phyloP scores from a whole-genome alignment of 2,329 filamentous ascomycete genomes.

The Aspergillus hortae region DNA sequence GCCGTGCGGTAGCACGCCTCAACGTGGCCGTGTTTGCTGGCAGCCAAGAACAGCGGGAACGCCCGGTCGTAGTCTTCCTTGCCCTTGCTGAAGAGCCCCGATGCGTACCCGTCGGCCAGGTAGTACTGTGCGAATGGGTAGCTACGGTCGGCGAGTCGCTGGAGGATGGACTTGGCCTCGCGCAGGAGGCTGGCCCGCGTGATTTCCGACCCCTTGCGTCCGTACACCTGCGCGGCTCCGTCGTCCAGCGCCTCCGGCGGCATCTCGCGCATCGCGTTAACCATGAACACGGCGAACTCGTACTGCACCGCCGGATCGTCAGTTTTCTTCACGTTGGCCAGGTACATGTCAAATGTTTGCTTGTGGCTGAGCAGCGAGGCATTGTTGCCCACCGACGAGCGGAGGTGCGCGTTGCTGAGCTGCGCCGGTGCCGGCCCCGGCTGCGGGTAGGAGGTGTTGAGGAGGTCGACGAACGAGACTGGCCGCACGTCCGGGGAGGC shows the following conservation, averaged over 20 bases:
- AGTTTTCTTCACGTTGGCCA: slow-evolving; percentile 95
- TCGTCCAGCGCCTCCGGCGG: slow-evolving; percentile 49
- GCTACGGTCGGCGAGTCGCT: slow-evolving; percentile 77
- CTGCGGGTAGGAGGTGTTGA: slow-evolving; percentile 74
- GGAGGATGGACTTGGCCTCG: slow-evolving; percentile 86
- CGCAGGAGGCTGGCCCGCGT: slow-evolving; percentile 66
- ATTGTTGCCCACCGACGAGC: slow-evolving; percentile 77
- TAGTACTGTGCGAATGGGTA: slow-evolving; percentile 99
- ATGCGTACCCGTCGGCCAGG: slow-evolving; percentile 88
- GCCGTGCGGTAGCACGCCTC: slow-evolving; percentile 92
- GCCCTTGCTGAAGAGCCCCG: slow-evolving; percentile 90
- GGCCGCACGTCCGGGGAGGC: slow-evolving; percentile 58
- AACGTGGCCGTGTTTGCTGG: slow-evolving; percentile 94
- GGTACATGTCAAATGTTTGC: slow-evolving; percentile 97
- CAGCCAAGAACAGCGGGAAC: slow-evolving; percentile 87
- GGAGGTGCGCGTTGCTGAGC: slow-evolving; percentile 77
- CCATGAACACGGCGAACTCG: slow-evolving; percentile 92
- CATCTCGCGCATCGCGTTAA: slow-evolving; percentile 81
- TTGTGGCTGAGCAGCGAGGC: slow-evolving; percentile 86
- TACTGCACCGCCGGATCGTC: slow-evolving; percentile 88
- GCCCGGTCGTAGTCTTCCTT: slow-evolving; percentile 88
- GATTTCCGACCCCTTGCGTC: slow-evolving; percentile 35
- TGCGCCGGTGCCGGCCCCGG: slow-evolving; percentile 61
- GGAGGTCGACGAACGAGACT: slow-evolving; percentile 58
- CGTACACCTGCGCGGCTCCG: slow-evolving; percentile 17